Base-by-base conservation (phyloP, 2,329 filamentous ascomycete genomes). In the Fusarium keratoplasticum region DNA sequence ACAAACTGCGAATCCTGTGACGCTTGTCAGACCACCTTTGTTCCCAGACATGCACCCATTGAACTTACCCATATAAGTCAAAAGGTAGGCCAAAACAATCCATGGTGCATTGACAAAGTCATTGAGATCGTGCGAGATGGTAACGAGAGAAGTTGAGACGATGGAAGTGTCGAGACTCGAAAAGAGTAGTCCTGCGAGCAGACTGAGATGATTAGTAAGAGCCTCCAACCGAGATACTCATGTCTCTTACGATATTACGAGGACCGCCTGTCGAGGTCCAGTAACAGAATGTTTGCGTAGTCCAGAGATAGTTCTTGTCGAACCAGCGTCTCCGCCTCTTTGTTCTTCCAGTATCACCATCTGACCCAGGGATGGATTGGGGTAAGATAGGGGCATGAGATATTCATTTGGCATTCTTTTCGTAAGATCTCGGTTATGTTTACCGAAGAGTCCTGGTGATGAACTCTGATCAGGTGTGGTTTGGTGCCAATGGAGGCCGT, bases 131-230 rank as follows among this genome's bases (percentile, higher is more conserved):
- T 85, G 81, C 5, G 88, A 89, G 64, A 90, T 89, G 22, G 86
- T 87, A n/a, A 89, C 84, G 1, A 90, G 82, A 3, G 89, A 89
- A 1, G 89, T 90, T 16, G 88, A 89, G 18, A 90, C 86, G 64
- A 90, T 90, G 0, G 88, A 89, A 1, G 87, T 88, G 69, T 90
- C 89, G 42, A 90, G 82, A 29, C 86, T 89, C 5, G 89, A 89
- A 73, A 90, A 88, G 18, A 90, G 83, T 3, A 90, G 83, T 4
- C 89, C 88, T 4, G 86, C 72, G 11, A 89, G 83, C 59, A 89
- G 82, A 50, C 87, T 89, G 47, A 13, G 11, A 27, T n/a, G 20
- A 36, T 81, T 60, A 81, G 74, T 9, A 59, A 55, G 31, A n/a
- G 58, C 14, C 10, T 20, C 9, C 13, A 33, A 6, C 59, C 2